Conservation (phyloP, 2,329 filamentous ascomycete species). For the Fusarium secorum region DNA sequence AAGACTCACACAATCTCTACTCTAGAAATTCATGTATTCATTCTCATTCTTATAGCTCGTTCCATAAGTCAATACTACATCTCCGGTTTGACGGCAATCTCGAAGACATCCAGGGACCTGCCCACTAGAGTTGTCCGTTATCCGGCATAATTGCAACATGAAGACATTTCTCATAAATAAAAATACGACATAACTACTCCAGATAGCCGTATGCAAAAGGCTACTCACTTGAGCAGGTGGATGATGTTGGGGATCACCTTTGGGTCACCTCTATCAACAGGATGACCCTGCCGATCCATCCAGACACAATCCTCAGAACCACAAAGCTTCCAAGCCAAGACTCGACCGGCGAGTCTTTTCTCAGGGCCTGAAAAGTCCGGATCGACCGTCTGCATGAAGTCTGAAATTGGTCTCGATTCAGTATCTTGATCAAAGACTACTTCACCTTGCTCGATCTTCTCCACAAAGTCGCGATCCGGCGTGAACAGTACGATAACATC, state of each 20-base stretch:
- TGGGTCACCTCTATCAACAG: not conserved
- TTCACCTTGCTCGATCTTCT: not conserved
- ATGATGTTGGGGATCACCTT: not conserved
- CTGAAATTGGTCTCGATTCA: not conserved
- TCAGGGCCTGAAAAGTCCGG: not conserved
- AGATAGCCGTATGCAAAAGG: rapidly evolving
- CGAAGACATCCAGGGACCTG: not conserved
- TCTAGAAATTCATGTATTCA: too few species aligned
- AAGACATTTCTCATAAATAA: rapidly evolving
- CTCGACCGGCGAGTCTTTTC: not conserved
- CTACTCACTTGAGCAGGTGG: not conserved
- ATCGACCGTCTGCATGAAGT: not conserved
- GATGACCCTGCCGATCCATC: not conserved
- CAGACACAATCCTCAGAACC: not conserved
- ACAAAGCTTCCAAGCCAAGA: not conserved
- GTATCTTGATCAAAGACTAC: not conserved
- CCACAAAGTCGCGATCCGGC: not conserved
- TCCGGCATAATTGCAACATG: too few species aligned
- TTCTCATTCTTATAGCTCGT: too few species aligned
- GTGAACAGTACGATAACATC: not conserved
- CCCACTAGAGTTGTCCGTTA: rapidly evolving
- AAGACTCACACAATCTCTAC: too few species aligned
- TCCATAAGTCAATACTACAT: not conserved
- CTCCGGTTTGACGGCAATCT: too few species aligned
- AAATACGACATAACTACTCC: too few species aligned